Percentiles rank a stretch among this genome's conserved stretches.
Conservation (phyloP, 1,284 basidiomycete genomes). For the Violaceomyces palustris region DNA sequence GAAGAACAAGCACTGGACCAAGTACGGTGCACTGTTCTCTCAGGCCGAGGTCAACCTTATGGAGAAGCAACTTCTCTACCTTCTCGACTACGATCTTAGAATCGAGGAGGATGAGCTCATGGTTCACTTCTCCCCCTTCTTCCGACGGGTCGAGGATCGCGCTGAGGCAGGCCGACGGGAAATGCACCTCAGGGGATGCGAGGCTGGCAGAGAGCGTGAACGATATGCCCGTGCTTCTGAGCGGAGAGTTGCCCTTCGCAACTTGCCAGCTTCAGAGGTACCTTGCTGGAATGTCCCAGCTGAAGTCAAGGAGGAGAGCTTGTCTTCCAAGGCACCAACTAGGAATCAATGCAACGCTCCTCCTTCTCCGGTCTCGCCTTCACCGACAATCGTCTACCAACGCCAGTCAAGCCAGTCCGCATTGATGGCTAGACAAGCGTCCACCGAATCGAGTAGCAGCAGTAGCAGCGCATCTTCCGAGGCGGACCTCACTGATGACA, state of each 20-base stretch:
- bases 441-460: slow-evolving; percentile 20
- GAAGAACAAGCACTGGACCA: slow-evolving; percentile 75
- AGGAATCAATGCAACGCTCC: background rate
- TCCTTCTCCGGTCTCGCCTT: slow-evolving; percentile 17
- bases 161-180: slow-evolving; percentile 48
- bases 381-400: slow-evolving; percentile 13
- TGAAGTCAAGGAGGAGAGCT: slow-evolving; percentile 29
- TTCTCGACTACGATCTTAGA: slow-evolving; percentile 52
- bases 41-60: slow-evolving; percentile 76
- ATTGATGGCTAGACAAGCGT: slow-evolving; percentile 38
- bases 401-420: slow-evolving; percentile 9
- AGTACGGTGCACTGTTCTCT: slow-evolving; percentile 67
- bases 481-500: slow-evolving; percentile 50
- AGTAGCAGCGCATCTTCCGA: slow-evolving; percentile 39
- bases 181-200: slow-evolving; percentile 49
- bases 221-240: slow-evolving; percentile 48
- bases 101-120: slow-evolving; percentile 52
- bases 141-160: slow-evolving; percentile 47
- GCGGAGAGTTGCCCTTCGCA: slow-evolving; percentile 44
- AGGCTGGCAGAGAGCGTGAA: slow-evolving; percentile 48
- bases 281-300: slow-evolving; percentile 51
- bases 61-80: slow-evolving; percentile 70
- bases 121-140: slow-evolving; percentile 50
- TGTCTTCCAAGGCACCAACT: too few relatives aligned
- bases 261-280: slow-evolving; percentile 44